phyloP scores from a whole-genome alignment of 768 basidiomycete genomes.

The Lanmaoa rubissima region DNA sequence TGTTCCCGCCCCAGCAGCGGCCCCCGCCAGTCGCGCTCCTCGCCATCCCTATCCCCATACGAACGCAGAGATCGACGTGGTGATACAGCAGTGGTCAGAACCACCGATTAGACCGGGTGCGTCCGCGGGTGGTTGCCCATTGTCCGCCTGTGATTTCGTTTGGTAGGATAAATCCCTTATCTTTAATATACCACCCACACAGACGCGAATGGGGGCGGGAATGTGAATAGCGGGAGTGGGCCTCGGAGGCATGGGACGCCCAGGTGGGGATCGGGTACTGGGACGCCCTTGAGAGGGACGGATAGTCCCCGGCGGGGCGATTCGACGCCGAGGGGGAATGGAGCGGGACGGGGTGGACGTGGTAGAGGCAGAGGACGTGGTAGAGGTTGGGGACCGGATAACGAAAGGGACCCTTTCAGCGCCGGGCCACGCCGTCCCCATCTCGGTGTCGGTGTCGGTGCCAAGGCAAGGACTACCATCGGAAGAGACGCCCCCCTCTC shows the following conservation, averaged over 20 bases:
- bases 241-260: neutral
- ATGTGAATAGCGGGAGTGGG: neutral
- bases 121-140: conserved; percentile 8
- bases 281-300: conserved; percentile 15
- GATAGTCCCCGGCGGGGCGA: conserved; percentile 12
- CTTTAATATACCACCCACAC: neutral
- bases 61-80: conserved; percentile 22
- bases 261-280: conserved; percentile 11
- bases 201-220: conserved; percentile 2
- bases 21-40: neutral
- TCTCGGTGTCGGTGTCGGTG: neutral
- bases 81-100: conserved; percentile 25
- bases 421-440: neutral
- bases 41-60: conserved; percentile 19
- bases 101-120: conserved; percentile 7
- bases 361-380: conserved; percentile 26
- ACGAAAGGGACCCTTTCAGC: neutral
- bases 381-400: neutral
- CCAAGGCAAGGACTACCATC: neutral
- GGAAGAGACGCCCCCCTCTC: conserved; percentile 50
- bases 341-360: conserved; percentile 16
- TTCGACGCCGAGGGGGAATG: conserved; percentile 10
- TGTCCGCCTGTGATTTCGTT: neutral
- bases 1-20: neutral
- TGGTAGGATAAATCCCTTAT: neutral